Base-by-base conservation (phyloP, 1,139 yeast genomes). In the Suzukiozyma palmioleophila region DNA sequence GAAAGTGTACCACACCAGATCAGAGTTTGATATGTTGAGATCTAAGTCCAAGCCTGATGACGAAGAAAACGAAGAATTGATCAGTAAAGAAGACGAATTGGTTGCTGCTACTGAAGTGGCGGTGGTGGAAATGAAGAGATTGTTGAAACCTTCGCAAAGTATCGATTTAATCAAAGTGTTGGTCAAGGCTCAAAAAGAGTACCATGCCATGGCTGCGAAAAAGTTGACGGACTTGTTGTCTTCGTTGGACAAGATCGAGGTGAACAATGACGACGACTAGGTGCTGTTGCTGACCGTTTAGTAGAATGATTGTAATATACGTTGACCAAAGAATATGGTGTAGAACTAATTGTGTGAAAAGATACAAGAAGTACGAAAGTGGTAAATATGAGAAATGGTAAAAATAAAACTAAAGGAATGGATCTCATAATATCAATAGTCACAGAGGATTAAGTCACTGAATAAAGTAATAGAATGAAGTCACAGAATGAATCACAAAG, bases 31-130 rank as follows among this genome's bases (percentile, higher is more conserved):
- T 58, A 67, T 81, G n/a, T 61, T 79, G 48, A 73, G 92, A 58
- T 52, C 69, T 32, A 64, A 60, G 43, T 53, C 57, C 33, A 52
- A 52, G 33, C 59, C 56, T 26, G 57, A 62, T 36, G 73, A 73
- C 31, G 68, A 63, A 39, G 70, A 76, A 48, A 68, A 69, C 49
- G 75, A 72, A 46, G 79, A 76, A 40, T 64, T 84, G 48, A 88
- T 84, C 48, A 64, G 72, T 34, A 73, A 76, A 48, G 95, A 85
- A 60, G 95, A 85, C 54, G 89, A 81, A 46, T 74, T 84, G 50
- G 90, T 84, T 26, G 75, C 81, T 51, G 85, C 86, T 16, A 84
- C 88, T 5, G 82, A 83, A 42, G 67, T 71, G 26, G 90, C 92
- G 1, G 89, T 82, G 11, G 75, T 77, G 50, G 77, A 78, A 39